Base-by-base conservation (phyloP, 306 rosid genomes). In the Fragaria ananassa region DNA sequence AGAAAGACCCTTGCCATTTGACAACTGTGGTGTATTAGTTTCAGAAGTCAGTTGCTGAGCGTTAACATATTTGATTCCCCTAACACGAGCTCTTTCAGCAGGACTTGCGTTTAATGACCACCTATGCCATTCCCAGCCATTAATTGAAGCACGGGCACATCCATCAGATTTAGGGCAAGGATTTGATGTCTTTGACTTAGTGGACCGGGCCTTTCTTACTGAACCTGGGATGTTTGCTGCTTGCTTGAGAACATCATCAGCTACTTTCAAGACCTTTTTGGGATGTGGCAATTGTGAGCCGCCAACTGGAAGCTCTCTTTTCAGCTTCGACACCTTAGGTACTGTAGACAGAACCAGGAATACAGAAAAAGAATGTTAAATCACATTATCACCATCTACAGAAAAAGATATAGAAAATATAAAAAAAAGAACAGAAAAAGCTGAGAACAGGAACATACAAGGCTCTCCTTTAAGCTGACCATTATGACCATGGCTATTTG, bases 61-160 rank as follows among this genome's bases (percentile, higher is more conserved):
- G 68, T 81, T 81, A 57, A 79, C 75, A 78, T 45, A 71, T 4
- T 79, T 81, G 69, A 80, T 79, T 41, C 99, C 97, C 82, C 97
- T 89, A 70, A 82, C 83, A 70, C 87, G 85, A 79, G 96, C 92
- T 86, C 95, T 89, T 82, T 81, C 84, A 74, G 92, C 84, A 78
- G 97, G 92, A 80, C 83, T 95, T 31, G 99, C 97, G 44, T 79
- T 86, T 68, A 74, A 80, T 47, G 97, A 92, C 99, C 99, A 95
- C 62, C 81, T 86, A 86, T 82, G 99, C 99, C 97, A 95, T 81
- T 88, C 90, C 97, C 92, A 91, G 23, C 99, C 99, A 86, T 86
- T 85, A 84, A 95, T 85, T 74, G 99, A 92, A 74, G 86, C 81
- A 67, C 96, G 91, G 61, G 99, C 92, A 77, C 99, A 90, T 53